phyloP scores from a whole-genome alignment of 345 rosid genomes.

The Lepidium africanum region DNA sequence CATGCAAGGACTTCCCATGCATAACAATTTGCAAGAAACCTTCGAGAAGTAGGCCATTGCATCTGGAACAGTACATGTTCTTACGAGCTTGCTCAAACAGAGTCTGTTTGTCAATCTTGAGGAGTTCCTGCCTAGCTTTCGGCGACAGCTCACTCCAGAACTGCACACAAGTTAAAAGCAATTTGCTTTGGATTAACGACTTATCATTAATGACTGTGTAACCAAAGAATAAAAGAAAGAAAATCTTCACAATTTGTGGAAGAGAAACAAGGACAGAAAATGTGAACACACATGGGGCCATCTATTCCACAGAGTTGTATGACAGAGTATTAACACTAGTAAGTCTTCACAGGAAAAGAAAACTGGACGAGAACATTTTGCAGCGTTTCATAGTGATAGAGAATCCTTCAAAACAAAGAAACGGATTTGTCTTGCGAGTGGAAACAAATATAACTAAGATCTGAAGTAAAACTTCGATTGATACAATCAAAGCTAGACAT shows the following conservation, averaged over 20 bases:
- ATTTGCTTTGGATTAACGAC: background rate
- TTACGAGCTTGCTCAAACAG: slow-evolving; percentile 94
- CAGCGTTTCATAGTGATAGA: background rate
- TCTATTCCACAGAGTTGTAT: background rate
- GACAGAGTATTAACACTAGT: background rate
- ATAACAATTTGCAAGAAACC: slow-evolving; percentile 85
- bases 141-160: slow-evolving; percentile 73
- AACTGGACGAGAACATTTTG: background rate
- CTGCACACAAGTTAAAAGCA: slow-evolving; percentile 34
- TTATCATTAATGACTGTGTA: background rate
- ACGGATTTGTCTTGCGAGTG: background rate
- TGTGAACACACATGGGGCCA: background rate
- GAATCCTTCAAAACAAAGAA: background rate
- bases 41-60: slow-evolving; percentile 82
- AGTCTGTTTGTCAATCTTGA: slow-evolving; percentile 81
- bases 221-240: background rate
- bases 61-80: slow-evolving; percentile 90
- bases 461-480: background rate
- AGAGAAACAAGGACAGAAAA: background rate
- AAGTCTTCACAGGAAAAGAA: background rate
- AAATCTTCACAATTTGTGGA: background rate
- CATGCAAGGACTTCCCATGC: slow-evolving; percentile 78
- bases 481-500: slow-evolving; percentile 3
- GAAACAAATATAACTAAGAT: background rate
- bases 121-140: slow-evolving; percentile 62